Conservation (phyloP, 2,329 filamentous ascomycete genomes). For the Penicillium sclerotiorum region DNA sequence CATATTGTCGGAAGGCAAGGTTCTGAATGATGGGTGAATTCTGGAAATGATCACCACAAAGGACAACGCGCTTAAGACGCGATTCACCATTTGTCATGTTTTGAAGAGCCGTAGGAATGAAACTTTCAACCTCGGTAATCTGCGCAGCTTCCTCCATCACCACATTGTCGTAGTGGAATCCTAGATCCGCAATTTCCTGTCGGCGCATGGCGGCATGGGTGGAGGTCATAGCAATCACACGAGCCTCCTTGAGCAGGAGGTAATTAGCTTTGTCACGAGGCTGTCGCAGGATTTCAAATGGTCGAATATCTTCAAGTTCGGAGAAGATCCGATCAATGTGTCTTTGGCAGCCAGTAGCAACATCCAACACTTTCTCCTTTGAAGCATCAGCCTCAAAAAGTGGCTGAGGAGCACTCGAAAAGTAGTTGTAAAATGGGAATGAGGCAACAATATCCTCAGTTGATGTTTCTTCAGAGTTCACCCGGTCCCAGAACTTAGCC, state of each 20-base stretch:
- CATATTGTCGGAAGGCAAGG: constrained; percentile 89
- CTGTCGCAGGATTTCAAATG: constrained; percentile 89
- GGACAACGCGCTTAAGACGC: constrained; percentile 80
- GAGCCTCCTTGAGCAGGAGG: constrained; percentile 90
- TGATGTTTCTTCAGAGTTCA: constrained; percentile 59
- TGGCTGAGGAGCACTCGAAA: constrained; percentile 82
- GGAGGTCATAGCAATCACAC: constrained; percentile 97
- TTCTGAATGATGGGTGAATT: constrained; percentile 97
- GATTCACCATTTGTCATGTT: constrained; percentile 72
- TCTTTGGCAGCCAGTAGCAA: constrained; percentile 80
- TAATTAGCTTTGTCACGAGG: constrained; percentile 96
- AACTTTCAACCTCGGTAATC: constrained; percentile 96
- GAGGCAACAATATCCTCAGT: constrained; percentile 66
- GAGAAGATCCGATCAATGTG: constrained; percentile 90
- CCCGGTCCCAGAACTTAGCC: constrained; percentile 75
- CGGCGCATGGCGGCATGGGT: constrained; percentile 95
- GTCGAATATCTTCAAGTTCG: constrained; percentile 87
- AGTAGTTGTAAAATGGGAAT: constrained; percentile 89
- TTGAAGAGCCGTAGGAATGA: constrained; percentile 92
- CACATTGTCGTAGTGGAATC: constrained; percentile 96
- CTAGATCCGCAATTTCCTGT: constrained; percentile 85
- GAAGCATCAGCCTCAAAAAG: constrained; percentile 71
- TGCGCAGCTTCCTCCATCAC: constrained; percentile 99
- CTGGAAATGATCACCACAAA: constrained; percentile 94
- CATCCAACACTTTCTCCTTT: constrained; percentile 70